Conservation (phyloP, 2,329 filamentous ascomycete genomes). For the Aspergillus fumigatus region DNA sequence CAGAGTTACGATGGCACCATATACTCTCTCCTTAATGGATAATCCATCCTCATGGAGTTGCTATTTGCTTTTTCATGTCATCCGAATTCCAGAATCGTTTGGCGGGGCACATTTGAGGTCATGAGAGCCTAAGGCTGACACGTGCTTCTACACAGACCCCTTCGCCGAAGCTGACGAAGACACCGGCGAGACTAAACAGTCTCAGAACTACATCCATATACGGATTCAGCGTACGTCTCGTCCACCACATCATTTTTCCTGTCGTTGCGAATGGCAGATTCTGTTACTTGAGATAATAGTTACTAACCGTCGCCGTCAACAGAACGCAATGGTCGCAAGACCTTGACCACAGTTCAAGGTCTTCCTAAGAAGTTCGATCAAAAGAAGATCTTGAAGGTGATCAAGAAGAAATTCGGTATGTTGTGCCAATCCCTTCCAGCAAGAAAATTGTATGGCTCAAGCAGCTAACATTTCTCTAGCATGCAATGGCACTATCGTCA, state of each 20-base stretch:
- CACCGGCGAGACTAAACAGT: conserved; percentile 89
- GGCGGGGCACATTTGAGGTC: conserved; percentile 36
- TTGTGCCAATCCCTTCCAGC: conserved; percentile 7
- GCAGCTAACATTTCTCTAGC: conserved; percentile 48
- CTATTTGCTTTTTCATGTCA: conserved; percentile 1
- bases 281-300: conserved; percentile 6
- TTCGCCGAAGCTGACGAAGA: conserved; percentile 99
- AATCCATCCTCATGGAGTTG: background rate
- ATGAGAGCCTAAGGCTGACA: conserved; percentile 30
- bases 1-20: background rate
- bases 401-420: conserved; percentile 98
- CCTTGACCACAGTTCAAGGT: conserved; percentile 98
- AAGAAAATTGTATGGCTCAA: background rate
- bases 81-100: conserved; percentile 10
- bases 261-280: conserved; percentile 2
- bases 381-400: conserved; percentile 99
- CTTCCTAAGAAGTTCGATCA: conserved; percentile 98
- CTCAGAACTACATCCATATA: conserved; percentile 98
- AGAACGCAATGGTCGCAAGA: conserved; percentile 99
- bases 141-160: conserved; percentile 65
- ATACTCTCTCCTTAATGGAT: background rate
- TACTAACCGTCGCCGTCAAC: conserved; percentile 25
- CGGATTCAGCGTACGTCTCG: conserved; percentile 87
- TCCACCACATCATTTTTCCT: background rate
- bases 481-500: conserved; percentile 99